phyloP scores from a whole-genome alignment of 164 flowering plant genomes.

The Vitis labrusca region DNA sequence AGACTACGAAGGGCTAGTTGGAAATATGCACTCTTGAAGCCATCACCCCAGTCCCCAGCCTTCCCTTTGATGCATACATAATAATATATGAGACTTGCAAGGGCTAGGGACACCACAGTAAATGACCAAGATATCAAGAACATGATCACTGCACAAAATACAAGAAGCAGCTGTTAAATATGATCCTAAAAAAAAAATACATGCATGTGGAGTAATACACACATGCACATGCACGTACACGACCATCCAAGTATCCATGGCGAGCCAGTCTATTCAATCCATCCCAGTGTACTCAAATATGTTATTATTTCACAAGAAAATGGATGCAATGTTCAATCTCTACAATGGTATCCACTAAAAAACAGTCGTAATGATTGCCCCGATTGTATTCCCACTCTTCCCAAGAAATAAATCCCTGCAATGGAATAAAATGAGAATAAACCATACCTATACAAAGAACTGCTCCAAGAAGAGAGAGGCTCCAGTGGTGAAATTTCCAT shows the following conservation, averaged over 20 bases:
- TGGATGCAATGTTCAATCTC: background rate
- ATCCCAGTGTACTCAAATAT: background rate
- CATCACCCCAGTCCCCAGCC: constrained; percentile 99
- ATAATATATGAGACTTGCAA: constrained; percentile 92
- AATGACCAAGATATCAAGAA: constrained; percentile 98
- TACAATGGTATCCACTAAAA: background rate
- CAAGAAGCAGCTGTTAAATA: constrained; percentile 7
- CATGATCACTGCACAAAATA: constrained; percentile 89
- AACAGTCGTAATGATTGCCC: background rate
- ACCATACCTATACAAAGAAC: constrained; percentile 78
- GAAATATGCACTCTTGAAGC: constrained; percentile 99
- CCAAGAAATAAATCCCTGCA: background rate
- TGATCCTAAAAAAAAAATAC: background rate
- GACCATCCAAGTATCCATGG: too few species aligned
- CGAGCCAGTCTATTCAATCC: background rate
- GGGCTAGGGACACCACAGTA: constrained; percentile 91
- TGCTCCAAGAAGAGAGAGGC: constrained; percentile 95
- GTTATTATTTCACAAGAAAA: background rate
- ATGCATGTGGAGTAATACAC: background rate
- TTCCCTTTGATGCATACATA: constrained; percentile 96
- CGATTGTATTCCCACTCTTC: background rate
- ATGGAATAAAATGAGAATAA: background rate
- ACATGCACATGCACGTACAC: background rate
- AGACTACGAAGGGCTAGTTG: constrained; percentile 97
- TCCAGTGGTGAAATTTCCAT: constrained; percentile 99